Conservation (phyloP, 768 basidiomycete species). For the Punctularia strigosozonata region DNA sequence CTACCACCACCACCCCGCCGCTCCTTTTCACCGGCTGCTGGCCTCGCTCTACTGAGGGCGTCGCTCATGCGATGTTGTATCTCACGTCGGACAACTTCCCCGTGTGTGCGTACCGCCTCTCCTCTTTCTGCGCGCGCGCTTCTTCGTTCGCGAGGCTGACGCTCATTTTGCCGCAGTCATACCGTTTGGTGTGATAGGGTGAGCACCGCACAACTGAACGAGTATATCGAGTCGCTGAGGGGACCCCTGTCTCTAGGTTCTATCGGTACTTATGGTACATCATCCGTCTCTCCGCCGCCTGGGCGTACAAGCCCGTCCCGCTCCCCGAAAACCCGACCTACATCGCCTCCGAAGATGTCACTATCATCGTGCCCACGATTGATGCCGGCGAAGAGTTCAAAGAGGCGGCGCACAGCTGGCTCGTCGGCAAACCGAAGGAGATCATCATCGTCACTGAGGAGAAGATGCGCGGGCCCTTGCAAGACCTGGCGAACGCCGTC, state of each 20-base stretch:
- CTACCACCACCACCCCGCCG: too few species aligned
- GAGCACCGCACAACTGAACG: conserved; percentile 13
- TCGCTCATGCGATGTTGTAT: conserved; percentile 83
- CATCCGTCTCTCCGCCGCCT: conserved; percentile 71
- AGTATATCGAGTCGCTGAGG: not conserved
- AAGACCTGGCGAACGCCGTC: conserved; percentile 81
- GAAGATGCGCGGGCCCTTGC: conserved; percentile 80
- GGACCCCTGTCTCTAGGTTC: conserved; percentile 37
- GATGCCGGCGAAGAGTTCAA: conserved; percentile 95
- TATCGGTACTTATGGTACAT: conserved; percentile 91
- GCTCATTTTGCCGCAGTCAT: conserved; percentile 42
- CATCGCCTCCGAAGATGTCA: conserved; percentile 84
- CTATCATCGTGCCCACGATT: conserved; percentile 92
- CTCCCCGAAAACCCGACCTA: conserved; percentile 87
- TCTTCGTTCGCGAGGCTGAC: conserved; percentile 3
- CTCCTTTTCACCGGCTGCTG: too few species aligned
- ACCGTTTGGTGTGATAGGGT: conserved; percentile 86
- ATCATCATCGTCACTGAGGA: conserved; percentile 73
- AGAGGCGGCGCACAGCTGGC: conserved; percentile 87
- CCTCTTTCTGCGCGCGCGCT: conserved; percentile 1
- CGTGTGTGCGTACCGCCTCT: conserved; percentile 51
- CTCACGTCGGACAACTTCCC: conserved; percentile 87
- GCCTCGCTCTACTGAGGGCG: too few species aligned
- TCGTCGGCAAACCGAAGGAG: conserved; percentile 83
- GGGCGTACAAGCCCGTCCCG: conserved; percentile 80